phyloP scores from a whole-genome alignment of 2,329 filamentous ascomycete species.

The Myriosclerotinia scirpicola region DNA sequence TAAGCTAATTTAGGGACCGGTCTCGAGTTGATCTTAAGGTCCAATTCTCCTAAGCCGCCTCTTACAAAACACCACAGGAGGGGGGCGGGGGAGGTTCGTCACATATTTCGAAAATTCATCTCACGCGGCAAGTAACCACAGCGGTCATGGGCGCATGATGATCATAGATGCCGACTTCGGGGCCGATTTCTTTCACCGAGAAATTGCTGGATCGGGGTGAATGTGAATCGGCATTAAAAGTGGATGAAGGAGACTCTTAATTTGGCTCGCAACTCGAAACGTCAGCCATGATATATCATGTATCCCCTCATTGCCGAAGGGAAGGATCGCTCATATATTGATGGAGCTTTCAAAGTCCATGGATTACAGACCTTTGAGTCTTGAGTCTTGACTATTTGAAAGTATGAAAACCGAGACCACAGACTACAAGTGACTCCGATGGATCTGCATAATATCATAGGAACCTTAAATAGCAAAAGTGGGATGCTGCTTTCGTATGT shows the following conservation, averaged over 20 bases:
- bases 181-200: slow-evolving; percentile 8
- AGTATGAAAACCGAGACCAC: background rate
- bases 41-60: background rate
- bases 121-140: slow-evolving; percentile 20
- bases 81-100: background rate
- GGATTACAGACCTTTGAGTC: background rate
- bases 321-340: slow-evolving; percentile 2
- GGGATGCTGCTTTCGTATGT: background rate
- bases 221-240: slow-evolving; percentile 1
- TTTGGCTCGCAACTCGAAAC: slow-evolving; percentile 12
- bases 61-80: background rate
- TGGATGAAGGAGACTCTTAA: slow-evolving; percentile 6
- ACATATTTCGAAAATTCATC: slow-evolving; percentile 10
- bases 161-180: slow-evolving; percentile 15
- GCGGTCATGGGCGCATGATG: slow-evolving; percentile 20
- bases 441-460: slow-evolving; percentile 5
- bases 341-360: slow-evolving; percentile 9
- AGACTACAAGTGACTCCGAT: slow-evolving; percentile 6
- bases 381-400: background rate
- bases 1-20: slow-evolving; percentile 5
- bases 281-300: slow-evolving; percentile 3
- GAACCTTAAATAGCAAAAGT: slow-evolving; percentile 15
- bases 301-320: slow-evolving; percentile 1
- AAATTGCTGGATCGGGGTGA: slow-evolving; percentile 5
- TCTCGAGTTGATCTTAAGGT: background rate